Base-by-base conservation (phyloP, 441 rosid species). In the Melastoma candidum region DNA sequence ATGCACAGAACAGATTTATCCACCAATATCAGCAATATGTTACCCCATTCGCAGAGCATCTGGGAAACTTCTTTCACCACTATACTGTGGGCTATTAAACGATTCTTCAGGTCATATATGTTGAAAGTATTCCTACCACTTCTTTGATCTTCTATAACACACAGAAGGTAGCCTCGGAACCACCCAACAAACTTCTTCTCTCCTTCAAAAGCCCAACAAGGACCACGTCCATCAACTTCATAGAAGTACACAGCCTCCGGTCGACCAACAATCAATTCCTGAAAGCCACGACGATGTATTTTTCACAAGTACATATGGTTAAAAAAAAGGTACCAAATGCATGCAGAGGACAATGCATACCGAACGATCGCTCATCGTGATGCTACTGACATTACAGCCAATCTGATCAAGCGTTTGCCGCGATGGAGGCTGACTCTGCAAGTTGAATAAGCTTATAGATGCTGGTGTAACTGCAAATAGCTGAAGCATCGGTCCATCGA, bases 141-240 rank as follows among this genome's bases (percentile, higher is more conserved):
- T 74, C 96, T 81, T 61, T 88, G 95, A 64, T 88, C 96, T 26
- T 82, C 76, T 69, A 88, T 81, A 66, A 93, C 96, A 64, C 95
- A 93, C 61, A 86, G 56, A 59, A 93, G 83, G 59, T 93, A 86
- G 56, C 97, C 97, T 54, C 98, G 88, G 61, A 86, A 88, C 97
- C 97, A 93, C 11, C 98, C 97, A 41, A 88, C 56, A 48, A 84
- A 77, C 59, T 80, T 86, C 76, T 88, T 93, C 81, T 93, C 96
- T 53, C 98, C 98, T 67, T 88, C 97, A 68, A 93, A 93, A 55
- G 97, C 98, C 98, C 97, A 86, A 71, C 98, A 93, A 43, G 97
- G 97, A 69, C 97, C 98, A 27, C 95, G 95, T 10, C 98, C 98
- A 74, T 93, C 98, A 71, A 88, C 81, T 68, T 93, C 97, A 29